Evolutionary conservation across 495 filamentous ascomycete genomes (phyloP), one percentile per base, ranked within the genome.

Genomic region (Penicillium macrosclerotiorum): DNA sequence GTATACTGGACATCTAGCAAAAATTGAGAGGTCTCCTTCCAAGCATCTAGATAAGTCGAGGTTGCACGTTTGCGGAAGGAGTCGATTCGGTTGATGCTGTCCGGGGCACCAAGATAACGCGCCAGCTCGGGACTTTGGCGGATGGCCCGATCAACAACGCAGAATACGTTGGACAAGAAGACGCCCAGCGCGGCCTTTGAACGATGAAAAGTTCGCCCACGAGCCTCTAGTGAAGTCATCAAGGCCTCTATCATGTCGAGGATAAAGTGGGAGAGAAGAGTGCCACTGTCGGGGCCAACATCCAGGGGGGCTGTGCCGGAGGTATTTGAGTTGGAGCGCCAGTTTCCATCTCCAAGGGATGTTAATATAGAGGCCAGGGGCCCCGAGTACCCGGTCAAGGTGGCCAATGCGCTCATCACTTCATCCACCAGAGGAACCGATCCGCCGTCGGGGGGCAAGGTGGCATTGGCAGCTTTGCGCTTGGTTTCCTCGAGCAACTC

Each of bases 1-100:
- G 90, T 97, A 69, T 95, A 91, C 48, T 91, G 88, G 20, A 92
- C 88, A 60, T 99, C 93, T 47, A 97, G 82, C 22, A 99, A 77
- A 51, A 85, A 83, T 23, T 83, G 77, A 7, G 87, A 92, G 9
- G 88, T 81, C 54, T 96, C 92, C 55, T 85, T 87, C 86, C 90
- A 96, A 22, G 85, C 81, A 41, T 96, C 89, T 13, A 89, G 78
- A 66, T 97, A 97, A 41, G 87, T 75, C 30, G 82, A 78, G 4
- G 82, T 84, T 5, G 83, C 88, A 48, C 88, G 90, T 69, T 96
- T 96, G 37, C 87, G 83, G 85, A 88, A 96, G 20, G 69, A 71
- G 17, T 96, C 93, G 26, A 97, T 67, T 46, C 83, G 81, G 18
- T 69, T 68, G 36, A 78, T 77, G 32, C 73, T 73, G 41, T 83